Evolutionary conservation across 495 filamentous ascomycete species (phyloP), one percentile per base, ranked within the genome.

Genomic region (Penicillium canescens): DNA sequence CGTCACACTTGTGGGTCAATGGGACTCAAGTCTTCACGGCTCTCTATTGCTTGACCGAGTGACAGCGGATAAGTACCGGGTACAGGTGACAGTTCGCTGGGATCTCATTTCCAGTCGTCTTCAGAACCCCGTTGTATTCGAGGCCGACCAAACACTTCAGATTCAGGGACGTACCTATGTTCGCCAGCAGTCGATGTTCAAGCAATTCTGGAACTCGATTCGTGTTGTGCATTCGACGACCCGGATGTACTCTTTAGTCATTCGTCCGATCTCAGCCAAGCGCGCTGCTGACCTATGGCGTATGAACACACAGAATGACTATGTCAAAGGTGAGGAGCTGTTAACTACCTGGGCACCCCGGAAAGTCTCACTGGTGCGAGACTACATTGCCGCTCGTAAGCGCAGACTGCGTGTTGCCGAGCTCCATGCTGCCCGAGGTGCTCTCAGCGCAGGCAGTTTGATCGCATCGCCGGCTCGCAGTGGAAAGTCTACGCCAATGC

Each of bases 21-120:
- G 94, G 94, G 95, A 98, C 67, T 98, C 95, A 0, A 93, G 90
- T 62, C 79, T 93, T 53, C 94, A 99, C 65, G 84, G 83, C 51
- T 99, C 94, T 14, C 78, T 94, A 20, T 78, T 97, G 9, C 85
- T 99, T 9, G 92, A 98, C 65, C 84, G 92, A 16, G 86, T 88
- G 10, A 98, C 94, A 13, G 83, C 90, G 10, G 91, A 96, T 47
- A 92, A 90, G 62, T 94, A 96, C 63, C 87, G 87, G 33, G 89
- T 99, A 6, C 92, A 96, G 67, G 86, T 96, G 67, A 86, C 87
- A 2, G 70, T 98, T 11, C 81, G 82, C 34, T 96, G 90, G 87
- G 87, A 96, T 61, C 83, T 98, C 7, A 76, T 77, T 47, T 92
- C 91, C 7, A 79, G 84, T 34, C 90, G 89, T 57, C 76, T 97